phyloP scores from a whole-genome alignment of 1,139 yeast species.

The Chernovozyma aurita region DNA sequence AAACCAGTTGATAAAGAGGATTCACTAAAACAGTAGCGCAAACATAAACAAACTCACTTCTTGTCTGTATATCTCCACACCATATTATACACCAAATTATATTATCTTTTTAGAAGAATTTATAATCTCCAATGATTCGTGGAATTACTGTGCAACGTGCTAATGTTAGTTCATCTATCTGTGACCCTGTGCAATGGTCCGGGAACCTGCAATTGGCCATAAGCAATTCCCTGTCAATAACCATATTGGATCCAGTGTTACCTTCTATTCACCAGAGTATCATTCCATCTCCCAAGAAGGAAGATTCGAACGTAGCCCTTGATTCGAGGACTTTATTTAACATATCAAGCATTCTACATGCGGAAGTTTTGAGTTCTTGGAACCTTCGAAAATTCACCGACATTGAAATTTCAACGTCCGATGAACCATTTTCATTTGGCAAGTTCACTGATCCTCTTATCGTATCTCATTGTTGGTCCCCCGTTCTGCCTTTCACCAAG shows the following conservation, averaged over 20 bases:
- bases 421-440: constrained; percentile 26
- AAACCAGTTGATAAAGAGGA: no score
- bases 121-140: constrained; percentile 18
- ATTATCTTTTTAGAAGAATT: no score
- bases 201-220: constrained; percentile 35
- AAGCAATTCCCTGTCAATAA: constrained; percentile 30
- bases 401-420: constrained; percentile 23
- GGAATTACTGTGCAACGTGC: constrained; percentile 20
- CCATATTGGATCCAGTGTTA: constrained; percentile 36
- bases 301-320: constrained; percentile 12
- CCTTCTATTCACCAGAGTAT: constrained; percentile 33
- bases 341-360: constrained; percentile 22
- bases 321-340: constrained; percentile 28
- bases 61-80: no score
- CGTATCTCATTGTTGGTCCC: constrained; percentile 35
- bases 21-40: no score
- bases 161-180: constrained; percentile 17
- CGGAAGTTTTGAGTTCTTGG: constrained; percentile 24
- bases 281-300: constrained; percentile 10
- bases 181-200: constrained; percentile 36
- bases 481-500: constrained; percentile 18
- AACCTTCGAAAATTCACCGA: constrained; percentile 28
- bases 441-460: constrained; percentile 32
- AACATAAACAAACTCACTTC: no score
- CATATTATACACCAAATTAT: no score